Evolutionary conservation across 352 stramenopile genomes (phyloP), one percentile per base, ranked within the genome.

Genomic region (Pythium chondricola): DNA sequence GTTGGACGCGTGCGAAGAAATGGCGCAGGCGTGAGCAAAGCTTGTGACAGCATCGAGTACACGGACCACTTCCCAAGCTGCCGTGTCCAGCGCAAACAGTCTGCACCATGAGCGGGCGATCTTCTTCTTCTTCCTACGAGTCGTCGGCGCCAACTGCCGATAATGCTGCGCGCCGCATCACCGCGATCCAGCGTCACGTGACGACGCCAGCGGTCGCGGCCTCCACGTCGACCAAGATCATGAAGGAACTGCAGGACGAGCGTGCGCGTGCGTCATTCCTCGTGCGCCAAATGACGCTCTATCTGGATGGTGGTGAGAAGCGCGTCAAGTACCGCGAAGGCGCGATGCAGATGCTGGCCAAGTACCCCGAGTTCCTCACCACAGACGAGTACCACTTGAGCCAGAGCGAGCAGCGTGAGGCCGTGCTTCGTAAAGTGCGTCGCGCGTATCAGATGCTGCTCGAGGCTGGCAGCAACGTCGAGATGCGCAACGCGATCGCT

Each of bases 381-480:
- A 66, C 48, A 0, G 67, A 61, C 29, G 52, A 56, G 32, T 85
- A 85, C 50, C 72, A 85, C 24, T 57, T 82, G 24, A 61, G 73
- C n/a, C 58, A 84, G 30, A 52, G 47, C 8, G 43, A 81, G 67
- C 64, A 63, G 18, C 74, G 78, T 18, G 66, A 73, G 50, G 59
- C 67, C 32, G 83, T 70, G 11, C 35, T 87, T 29, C 58, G 66
- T 44, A 70, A 74, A 27, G 57, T 88, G 56, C 70, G 75, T 3
- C 66, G 72, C 0, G 55, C 83, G 38, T 82, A 83, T 43, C 38
- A 69, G 52, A 55, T 88, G 46, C 85, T 88, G 50, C 58, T 85
- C 37, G 61, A 81, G 58, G 56, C 83, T 54, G 70, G 72, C 32
- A 53, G 58, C 2, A 67, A 75, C 35, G 48, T 69, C 41, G 63